These are phyloP conservation scores for Alternaria angustiovoidea DNA, from an alignment of 2,329 filamentous ascomycete species.

Conservation along the genomic window DNA sequence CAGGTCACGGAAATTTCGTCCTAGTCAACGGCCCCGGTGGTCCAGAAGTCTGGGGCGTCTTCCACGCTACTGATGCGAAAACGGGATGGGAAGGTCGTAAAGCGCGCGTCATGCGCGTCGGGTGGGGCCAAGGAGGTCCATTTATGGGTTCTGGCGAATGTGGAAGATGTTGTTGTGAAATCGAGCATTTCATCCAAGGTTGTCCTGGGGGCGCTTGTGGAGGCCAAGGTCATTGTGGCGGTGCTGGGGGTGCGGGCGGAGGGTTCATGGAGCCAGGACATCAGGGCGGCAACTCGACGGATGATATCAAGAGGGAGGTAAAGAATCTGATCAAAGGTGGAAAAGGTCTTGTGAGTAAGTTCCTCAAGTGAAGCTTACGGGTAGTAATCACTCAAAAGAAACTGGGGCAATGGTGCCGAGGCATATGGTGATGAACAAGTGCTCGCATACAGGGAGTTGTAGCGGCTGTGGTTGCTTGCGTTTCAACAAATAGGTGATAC, in stretches of 20 bases:
- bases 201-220: slow-evolving; percentile 39
- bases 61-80: slow-evolving; percentile 57
- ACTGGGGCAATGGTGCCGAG: background rate
- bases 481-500: background rate
- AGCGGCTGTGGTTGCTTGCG: background rate
- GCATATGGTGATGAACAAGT: background rate
- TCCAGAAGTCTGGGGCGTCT: slow-evolving; percentile 54
- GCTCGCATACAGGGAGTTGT: background rate
- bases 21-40: slow-evolving; percentile 44
- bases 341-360: slow-evolving; percentile 38
- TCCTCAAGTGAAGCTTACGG: slow-evolving; percentile 30
- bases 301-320: slow-evolving; percentile 27
- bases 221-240: slow-evolving; percentile 33
- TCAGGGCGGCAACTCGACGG: slow-evolving; percentile 21
- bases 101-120: slow-evolving; percentile 56
- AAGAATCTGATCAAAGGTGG: slow-evolving; percentile 34
- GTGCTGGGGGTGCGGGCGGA: slow-evolving; percentile 25
- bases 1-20: slow-evolving; percentile 58
- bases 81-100: slow-evolving; percentile 58
- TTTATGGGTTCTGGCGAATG: slow-evolving; percentile 55
- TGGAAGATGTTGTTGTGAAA: slow-evolving; percentile 42
- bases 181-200: slow-evolving; percentile 43
- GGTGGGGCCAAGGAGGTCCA: slow-evolving; percentile 48
- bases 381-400: background rate
- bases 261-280: slow-evolving; percentile 23